Evolutionary conservation across 257 asterid genomes (phyloP).

Genomic region (Nemophila menziesii): DNA sequence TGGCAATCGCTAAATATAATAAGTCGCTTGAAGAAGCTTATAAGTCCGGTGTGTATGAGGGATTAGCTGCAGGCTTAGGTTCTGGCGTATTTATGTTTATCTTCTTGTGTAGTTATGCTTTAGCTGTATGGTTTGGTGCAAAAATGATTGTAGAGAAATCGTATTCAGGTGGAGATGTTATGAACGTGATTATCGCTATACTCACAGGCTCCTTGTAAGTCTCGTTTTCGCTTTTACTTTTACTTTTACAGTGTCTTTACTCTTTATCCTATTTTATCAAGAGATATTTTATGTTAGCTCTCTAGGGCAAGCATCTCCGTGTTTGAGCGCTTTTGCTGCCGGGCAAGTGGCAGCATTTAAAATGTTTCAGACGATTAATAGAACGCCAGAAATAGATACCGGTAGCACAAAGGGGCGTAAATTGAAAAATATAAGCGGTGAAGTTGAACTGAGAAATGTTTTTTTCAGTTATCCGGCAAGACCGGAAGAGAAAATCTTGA

Average conservation of each 20-base stretch:
- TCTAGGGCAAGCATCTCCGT: conserved; percentile 56
- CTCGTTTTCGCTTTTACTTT: not conserved
- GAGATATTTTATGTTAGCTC: conserved; percentile 32
- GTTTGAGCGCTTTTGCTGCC: conserved; percentile 48
- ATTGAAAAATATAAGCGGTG: conserved; percentile 37
- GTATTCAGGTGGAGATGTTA: conserved; percentile 45
- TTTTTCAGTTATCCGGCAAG: conserved; percentile 59
- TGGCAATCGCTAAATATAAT: conserved; percentile 36
- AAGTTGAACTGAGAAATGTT: conserved; percentile 41
- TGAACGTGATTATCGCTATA: conserved; percentile 50
- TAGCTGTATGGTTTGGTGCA: conserved; percentile 71
- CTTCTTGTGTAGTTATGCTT: conserved; percentile 39
- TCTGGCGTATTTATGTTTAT: conserved; percentile 33
- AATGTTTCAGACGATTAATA: conserved; percentile 54
- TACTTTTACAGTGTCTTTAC: not conserved
- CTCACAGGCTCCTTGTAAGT: conserved; percentile 64
- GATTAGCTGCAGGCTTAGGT: conserved; percentile 59
- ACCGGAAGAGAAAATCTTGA: conserved; percentile 47
- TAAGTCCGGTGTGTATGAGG: conserved; percentile 38
- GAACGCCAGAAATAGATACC: conserved; percentile 46
- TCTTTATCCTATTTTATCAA: too few relatives aligned
- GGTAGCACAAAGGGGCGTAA: conserved; percentile 23
- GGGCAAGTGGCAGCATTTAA: conserved; percentile 65
- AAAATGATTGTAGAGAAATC: conserved; percentile 28
- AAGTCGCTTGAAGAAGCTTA: conserved; percentile 41